These are phyloP conservation scores for Cicer pinnatifidum DNA, from an alignment of 306 rosid genomes.

Conservation along the genomic window DNA sequence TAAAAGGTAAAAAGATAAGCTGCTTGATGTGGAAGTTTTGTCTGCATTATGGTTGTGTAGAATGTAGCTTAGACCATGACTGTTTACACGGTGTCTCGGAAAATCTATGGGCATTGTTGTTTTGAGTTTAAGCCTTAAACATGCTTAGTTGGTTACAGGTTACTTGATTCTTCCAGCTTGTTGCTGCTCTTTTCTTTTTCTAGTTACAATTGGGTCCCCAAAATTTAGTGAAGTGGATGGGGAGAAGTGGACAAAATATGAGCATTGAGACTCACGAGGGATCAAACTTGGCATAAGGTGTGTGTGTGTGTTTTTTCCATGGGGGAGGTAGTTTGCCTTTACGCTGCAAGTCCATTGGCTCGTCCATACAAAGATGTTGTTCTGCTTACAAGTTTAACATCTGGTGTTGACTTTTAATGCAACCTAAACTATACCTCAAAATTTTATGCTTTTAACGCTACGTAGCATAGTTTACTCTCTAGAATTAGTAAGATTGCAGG, in stretches of 20 bases:
- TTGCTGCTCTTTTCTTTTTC: conserved; percentile 13
- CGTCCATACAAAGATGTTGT: conserved; percentile 14
- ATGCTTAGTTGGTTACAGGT: background rate
- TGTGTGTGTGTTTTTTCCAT: background rate
- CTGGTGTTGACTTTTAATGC: conserved; percentile 37
- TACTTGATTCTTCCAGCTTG: conserved; percentile 28
- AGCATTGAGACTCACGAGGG: conserved; percentile 1
- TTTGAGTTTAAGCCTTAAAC: conserved; percentile 39
- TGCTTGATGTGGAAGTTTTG: conserved; percentile 21
- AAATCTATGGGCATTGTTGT: conserved; percentile 34
- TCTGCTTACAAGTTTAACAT: conserved; percentile 36
- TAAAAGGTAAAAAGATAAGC: conserved; percentile 67
- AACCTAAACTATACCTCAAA: conserved; percentile 17
- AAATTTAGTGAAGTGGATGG: conserved; percentile 27
- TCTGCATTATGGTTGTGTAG: conserved; percentile 30
- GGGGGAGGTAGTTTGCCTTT: conserved; percentile 24
- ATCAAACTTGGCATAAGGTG: conserved; percentile 9
- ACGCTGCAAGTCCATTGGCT: conserved; percentile 21
- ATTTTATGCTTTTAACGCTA: conserved; percentile 7
- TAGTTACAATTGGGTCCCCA: conserved; percentile 2
- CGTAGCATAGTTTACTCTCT: conserved; percentile 21
- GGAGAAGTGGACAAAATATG: conserved; percentile 20
- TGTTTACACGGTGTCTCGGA: conserved; percentile 31
- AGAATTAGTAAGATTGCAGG: conserved; percentile 34
- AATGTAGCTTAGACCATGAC: conserved; percentile 28